These are phyloP conservation scores for Acanthamoeba culbertsoni DNA, from an alignment of 208 protist genomes.

Conservation along the genomic window DNA sequence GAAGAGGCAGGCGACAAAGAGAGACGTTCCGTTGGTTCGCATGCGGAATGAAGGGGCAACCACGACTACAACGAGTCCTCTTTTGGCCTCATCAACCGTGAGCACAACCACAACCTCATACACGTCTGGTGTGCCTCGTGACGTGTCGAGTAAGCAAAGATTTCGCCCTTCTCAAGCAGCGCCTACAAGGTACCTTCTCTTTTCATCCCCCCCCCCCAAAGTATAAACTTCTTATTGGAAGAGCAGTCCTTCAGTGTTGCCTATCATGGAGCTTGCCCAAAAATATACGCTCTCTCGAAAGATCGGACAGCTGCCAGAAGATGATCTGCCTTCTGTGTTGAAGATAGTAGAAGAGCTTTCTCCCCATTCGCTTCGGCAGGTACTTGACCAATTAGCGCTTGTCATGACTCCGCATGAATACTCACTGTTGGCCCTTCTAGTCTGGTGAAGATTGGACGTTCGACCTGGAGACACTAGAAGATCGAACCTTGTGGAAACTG, in stretches of 20 bases:
- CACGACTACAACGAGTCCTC: background rate
- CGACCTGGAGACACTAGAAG: background rate
- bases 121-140: background rate
- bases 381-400: background rate
- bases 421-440: background rate
- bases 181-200: background rate
- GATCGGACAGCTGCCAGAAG: slow-evolving; percentile 24
- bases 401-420: background rate
- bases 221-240: background rate
- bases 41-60: background rate
- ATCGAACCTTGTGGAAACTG: slow-evolving; percentile 29
- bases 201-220: background rate
- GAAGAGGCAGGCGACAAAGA: background rate
- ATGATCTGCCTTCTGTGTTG: background rate
- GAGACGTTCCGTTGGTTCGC: background rate
- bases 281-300: slow-evolving; percentile 30
- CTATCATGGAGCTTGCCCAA: background rate
- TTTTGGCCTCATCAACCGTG: too few species aligned
- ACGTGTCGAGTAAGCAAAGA: background rate
- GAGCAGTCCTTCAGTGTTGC: background rate
- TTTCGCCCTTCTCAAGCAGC: background rate
- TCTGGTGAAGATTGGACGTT: slow-evolving; percentile 4
- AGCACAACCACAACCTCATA: background rate
- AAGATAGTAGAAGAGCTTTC: slow-evolving; percentile 8
- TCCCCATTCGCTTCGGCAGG: background rate